phyloP scores from a whole-genome alignment of 441 rosid species.

The Jatropha multifida region DNA sequence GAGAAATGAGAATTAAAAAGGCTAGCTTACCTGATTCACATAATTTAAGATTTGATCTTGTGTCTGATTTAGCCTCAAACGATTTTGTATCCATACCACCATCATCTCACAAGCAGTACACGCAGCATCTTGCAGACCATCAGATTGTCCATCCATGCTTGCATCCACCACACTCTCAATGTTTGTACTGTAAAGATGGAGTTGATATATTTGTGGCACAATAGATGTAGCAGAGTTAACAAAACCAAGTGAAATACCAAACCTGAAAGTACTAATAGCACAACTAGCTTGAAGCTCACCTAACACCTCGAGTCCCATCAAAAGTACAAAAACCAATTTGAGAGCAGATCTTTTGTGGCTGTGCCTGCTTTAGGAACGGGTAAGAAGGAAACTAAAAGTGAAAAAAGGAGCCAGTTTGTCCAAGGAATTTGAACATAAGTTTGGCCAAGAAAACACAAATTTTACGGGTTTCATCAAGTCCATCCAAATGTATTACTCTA shows the following conservation, averaged over 20 bases:
- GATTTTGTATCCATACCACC: slow-evolving; percentile 73
- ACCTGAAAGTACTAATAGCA: neutral
- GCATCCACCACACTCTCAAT: slow-evolving; percentile 64
- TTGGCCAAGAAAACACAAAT: neutral
- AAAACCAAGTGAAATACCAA: neutral
- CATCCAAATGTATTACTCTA: neutral
- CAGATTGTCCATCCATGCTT: slow-evolving; percentile 28
- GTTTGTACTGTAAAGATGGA: slow-evolving; percentile 49
- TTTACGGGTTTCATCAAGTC: neutral
- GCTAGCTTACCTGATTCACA: slow-evolving; percentile 45
- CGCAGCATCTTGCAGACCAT: slow-evolving; percentile 46
- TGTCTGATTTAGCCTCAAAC: slow-evolving; percentile 59
- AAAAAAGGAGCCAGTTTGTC: slow-evolving; percentile 14
- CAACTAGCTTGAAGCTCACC: slow-evolving; percentile 37
- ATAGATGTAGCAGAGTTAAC: slow-evolving; percentile 3
- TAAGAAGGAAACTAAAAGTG: neutral
- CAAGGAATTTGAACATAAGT: slow-evolving; percentile 4
- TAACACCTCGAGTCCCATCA: slow-evolving; percentile 58
- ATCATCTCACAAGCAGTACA: slow-evolving; percentile 78
- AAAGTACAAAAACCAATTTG: slow-evolving; percentile 63
- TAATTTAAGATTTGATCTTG: slow-evolving; percentile 55
- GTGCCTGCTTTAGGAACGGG: slow-evolving; percentile 35
- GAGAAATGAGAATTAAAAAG: neutral
- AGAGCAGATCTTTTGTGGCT: slow-evolving; percentile 65
- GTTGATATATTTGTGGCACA: slow-evolving; percentile 6